A percentile compares a stretch with the other conserved stretches of the same genome.
Evolutionary conservation across 805 yeast species (phyloP).

Genomic region (Vanderwaltozyma tropicalis): DNA sequence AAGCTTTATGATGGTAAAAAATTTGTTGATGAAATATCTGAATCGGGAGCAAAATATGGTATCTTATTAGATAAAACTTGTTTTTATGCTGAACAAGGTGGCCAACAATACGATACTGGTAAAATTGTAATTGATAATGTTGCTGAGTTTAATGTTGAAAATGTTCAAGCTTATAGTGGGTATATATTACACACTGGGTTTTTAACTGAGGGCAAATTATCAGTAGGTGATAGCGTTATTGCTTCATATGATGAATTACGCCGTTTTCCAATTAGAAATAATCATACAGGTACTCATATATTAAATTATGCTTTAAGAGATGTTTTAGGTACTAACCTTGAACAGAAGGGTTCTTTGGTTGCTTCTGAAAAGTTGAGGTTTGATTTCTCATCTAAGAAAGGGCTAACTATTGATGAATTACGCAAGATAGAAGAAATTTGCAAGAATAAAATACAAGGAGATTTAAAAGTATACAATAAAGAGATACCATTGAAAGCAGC

Average conservation of each 20-base stretch:
- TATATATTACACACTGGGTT: conserved; percentile 91
- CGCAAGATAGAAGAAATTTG: conserved; percentile 64
- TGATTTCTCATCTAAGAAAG: conserved; percentile 91
- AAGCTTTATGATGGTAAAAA: conserved; percentile 58
- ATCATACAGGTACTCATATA: conserved; percentile 97
- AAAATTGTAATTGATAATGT: conserved; percentile 76
- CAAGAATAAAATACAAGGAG: conserved; percentile 58
- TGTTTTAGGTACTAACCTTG: conserved; percentile 76
- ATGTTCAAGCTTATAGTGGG: conserved; percentile 89
- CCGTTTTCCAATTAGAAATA: conserved; percentile 92
- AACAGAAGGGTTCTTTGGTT: conserved; percentile 94
- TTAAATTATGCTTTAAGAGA: conserved; percentile 81
- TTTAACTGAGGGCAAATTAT: conserved; percentile 63
- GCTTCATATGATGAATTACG: conserved; percentile 87
- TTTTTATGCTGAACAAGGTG: conserved; percentile 98
- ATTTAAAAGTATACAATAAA: conserved; percentile 65
- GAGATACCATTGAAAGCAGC: conserved; percentile 72
- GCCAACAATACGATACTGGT: conserved; percentile 96
- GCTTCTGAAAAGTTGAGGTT: conserved; percentile 91
- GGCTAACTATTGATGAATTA: conserved; percentile 59
- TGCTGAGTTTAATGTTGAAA: conserved; percentile 79
- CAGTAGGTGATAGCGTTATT: conserved; percentile 59
- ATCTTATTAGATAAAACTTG: conserved; percentile 80
- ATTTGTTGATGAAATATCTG: conserved; percentile 44
- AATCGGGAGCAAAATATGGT: conserved; percentile 52